phyloP scores from a whole-genome alignment of 371 early-diverging fungal species.

The Mucor ambiguus region DNA sequence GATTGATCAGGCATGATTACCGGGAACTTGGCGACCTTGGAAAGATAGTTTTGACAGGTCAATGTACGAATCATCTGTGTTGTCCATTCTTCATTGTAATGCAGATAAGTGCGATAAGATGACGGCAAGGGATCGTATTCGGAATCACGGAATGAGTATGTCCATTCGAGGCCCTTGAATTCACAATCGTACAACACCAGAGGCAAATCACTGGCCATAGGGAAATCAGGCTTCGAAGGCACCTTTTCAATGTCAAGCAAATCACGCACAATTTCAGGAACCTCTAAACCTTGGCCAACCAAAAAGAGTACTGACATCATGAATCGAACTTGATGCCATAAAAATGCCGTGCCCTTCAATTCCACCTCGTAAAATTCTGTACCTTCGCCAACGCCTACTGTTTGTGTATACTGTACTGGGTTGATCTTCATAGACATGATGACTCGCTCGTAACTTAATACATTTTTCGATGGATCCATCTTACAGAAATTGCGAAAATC shows the following conservation, averaged over 20 bases:
- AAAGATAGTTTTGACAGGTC: constrained; percentile 39
- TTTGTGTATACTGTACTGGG: constrained; percentile 35
- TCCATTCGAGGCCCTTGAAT: constrained; percentile 65
- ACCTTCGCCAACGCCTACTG: constrained; percentile 19
- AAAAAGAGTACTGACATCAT: constrained; percentile 91
- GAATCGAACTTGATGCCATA: constrained; percentile 98
- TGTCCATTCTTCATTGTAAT: constrained; percentile 57
- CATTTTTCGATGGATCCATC: constrained; percentile 84
- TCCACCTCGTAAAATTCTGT: constrained; percentile 67
- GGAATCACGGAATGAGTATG: constrained; percentile 28
- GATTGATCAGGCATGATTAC: constrained; percentile 23
- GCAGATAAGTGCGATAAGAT: constrained; percentile 41
- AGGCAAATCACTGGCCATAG: constrained; percentile 82
- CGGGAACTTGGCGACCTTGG: constrained; percentile 19
- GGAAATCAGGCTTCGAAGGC: constrained; percentile 39
- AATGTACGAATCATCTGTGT: constrained; percentile 51
- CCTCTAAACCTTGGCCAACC: constrained; percentile 66
- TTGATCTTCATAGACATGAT: constrained; percentile 71
- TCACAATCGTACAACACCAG: constrained; percentile 88
- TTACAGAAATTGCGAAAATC: constrained; percentile 97
- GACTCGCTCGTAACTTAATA: constrained; percentile 72
- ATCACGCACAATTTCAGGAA: constrained; percentile 36
- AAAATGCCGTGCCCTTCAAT: constrained; percentile 83
- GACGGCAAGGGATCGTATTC: constrained; percentile 34
- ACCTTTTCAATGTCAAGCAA: constrained; percentile 40